Conservation (phyloP, 75 land plant genomes). For the Chamaecyparis obtusa region DNA sequence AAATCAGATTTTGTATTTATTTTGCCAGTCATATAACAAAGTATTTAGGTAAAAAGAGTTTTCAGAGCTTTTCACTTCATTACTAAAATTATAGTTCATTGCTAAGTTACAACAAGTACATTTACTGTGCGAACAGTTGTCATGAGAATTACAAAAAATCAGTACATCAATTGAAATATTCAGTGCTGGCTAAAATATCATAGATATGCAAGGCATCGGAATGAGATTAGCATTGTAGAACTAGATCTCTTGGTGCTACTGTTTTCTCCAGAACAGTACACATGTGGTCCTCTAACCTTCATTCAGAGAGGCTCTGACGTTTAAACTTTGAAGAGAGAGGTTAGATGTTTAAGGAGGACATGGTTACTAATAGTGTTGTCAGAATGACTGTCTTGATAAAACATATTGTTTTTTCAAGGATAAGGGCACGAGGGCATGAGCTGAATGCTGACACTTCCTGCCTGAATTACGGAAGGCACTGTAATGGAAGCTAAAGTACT, state of each 20-base stretch:
- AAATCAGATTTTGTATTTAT: too few species aligned
- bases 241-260: background rate
- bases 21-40: too few species aligned
- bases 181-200: too few species aligned
- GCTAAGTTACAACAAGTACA: too few species aligned
- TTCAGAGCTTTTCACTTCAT: too few species aligned
- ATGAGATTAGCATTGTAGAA: background rate
- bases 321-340: background rate
- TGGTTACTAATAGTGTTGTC: background rate
- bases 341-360: background rate
- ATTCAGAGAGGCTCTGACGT: background rate
- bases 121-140: too few species aligned
- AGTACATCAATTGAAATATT: too few species aligned
- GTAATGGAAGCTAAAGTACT: background rate
- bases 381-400: background rate
- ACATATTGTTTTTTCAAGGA: background rate
- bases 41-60: too few species aligned
- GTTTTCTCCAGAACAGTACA: background rate
- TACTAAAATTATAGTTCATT: too few species aligned
- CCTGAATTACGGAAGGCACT: background rate
- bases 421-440: background rate
- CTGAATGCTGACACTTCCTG: background rate
- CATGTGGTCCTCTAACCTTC: background rate
- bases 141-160: too few species aligned
- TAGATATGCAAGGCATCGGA: background rate